phyloP scores from a whole-genome alignment of 352 stramenopile species.

The Lagenidium giganteum region DNA sequence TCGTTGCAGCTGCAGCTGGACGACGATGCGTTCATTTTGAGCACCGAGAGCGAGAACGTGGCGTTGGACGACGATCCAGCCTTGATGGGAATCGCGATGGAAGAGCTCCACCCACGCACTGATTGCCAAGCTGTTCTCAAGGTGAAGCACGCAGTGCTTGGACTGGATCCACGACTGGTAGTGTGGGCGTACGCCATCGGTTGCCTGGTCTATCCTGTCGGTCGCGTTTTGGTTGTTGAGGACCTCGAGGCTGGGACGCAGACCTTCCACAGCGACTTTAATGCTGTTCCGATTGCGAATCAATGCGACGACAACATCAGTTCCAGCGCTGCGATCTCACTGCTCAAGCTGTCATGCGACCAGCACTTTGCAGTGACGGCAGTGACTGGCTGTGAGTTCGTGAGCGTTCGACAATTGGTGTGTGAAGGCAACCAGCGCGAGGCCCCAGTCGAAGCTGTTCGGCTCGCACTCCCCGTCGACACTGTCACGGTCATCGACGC shows the following conservation, averaged over 20 bases:
- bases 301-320: too few relatives aligned
- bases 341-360: too few relatives aligned
- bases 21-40: neutral
- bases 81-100: neutral
- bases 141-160: slow-evolving; percentile 1
- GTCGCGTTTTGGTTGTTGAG: slow-evolving; percentile 26
- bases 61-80: neutral
- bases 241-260: slow-evolving; percentile 21
- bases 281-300: too few relatives aligned
- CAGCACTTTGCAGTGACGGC: too few relatives aligned
- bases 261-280: slow-evolving; percentile 15
- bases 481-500: too few relatives aligned
- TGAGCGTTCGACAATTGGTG: too few relatives aligned
- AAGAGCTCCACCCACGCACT: neutral
- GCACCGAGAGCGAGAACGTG: slow-evolving; percentile 18
- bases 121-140: too few relatives aligned
- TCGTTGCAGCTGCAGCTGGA: slow-evolving; percentile 1
- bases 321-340: too few relatives aligned
- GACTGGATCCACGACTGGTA: slow-evolving; percentile 10
- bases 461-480: too few relatives aligned
- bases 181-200: slow-evolving; percentile 29
- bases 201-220: slow-evolving; percentile 22
- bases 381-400: too few relatives aligned
- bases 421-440: too few relatives aligned
- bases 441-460: too few relatives aligned